Evolutionary conservation across 495 filamentous ascomycete genomes (phyloP), one percentile per base, ranked within the genome.

Genomic region (Aspergillus haitiensis): DNA sequence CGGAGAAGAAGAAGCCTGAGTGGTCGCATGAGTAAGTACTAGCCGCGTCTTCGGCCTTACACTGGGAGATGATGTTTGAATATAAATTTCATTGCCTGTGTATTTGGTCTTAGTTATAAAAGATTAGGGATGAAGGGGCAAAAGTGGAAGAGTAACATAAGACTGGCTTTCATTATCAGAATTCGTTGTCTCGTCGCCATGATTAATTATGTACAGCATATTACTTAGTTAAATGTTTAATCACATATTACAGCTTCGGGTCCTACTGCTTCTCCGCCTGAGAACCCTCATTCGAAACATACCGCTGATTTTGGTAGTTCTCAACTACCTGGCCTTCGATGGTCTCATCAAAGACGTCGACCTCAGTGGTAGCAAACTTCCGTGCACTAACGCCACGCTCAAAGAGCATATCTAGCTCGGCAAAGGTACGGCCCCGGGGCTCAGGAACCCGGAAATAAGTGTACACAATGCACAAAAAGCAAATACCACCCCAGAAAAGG

Each of bases 1-100:
- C 87, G 1, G 89, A 94, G 78, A 97, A 97, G 86, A 85, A 89
- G 79, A 93, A 96, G 81, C 78, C 94, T 1, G 84, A 96, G 72
- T 98, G 94, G 94, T 86, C 81, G 27, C 73, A 97, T 70, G 84
- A 93, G 71, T 97, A 86, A 67, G 33, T 6, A 7, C 4, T 2
- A 27, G 21, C 21, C 21, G 3, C 21, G 21, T 27, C 21, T 27
- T 27, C 3, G 21, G 21, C 21, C 9, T 16, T 33, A 7, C 31
- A 11, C 15, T 13, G 15, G 54, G 18, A n/a, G 18, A 33, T 11
- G 27, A 34, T 47, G 18, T 42, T 12, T 57, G 32, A 13, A 9
- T 42, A 3, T 1, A 27, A 27, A 27, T 27, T 27, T 27, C 21
- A 27, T 27, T 27, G 3, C 21, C 21, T 27, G 21, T 27, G 21